Conservation (phyloP, 768 basidiomycete genomes). For the Lactarius sanguifluus region DNA sequence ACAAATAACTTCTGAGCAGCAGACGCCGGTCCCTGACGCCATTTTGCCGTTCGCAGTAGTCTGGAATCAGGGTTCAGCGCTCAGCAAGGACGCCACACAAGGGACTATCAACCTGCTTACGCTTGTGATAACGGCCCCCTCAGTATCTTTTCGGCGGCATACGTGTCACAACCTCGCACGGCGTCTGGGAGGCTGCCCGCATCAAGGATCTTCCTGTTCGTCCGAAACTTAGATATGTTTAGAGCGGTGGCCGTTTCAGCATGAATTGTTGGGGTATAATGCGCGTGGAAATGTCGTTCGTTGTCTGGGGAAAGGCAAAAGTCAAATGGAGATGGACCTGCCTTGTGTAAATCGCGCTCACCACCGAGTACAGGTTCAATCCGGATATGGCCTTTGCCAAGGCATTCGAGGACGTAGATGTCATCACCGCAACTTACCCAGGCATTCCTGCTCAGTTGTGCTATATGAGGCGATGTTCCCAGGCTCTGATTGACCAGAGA, state of each 20-base stretch:
- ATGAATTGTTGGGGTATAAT: slow-evolving; percentile 51
- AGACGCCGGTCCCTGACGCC: slow-evolving; percentile 64
- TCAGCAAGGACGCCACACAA: slow-evolving; percentile 15
- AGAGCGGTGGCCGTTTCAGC: slow-evolving; percentile 20
- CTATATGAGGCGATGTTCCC: slow-evolving; percentile 51
- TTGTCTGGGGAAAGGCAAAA: slow-evolving; percentile 21
- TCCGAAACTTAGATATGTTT: slow-evolving; percentile 24
- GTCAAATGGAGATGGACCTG: neutral
- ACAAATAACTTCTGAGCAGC: slow-evolving; percentile 59
- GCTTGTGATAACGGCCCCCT: slow-evolving; percentile 49
- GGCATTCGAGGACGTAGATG: slow-evolving; percentile 70
- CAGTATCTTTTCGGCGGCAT: slow-evolving; percentile 55
- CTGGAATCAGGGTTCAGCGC: slow-evolving; percentile 37
- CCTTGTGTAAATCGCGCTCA: neutral
- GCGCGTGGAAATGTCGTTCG: slow-evolving; percentile 46
- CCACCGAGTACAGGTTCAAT: slow-evolving; percentile 44
- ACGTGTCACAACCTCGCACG: slow-evolving; percentile 69
- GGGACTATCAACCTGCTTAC: slow-evolving; percentile 40
- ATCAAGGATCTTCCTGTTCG: slow-evolving; percentile 44
- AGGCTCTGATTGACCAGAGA: slow-evolving; percentile 50
- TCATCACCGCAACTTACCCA: slow-evolving; percentile 82
- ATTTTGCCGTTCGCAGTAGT: slow-evolving; percentile 60
- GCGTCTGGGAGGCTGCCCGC: slow-evolving; percentile 59
- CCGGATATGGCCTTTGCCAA: slow-evolving; percentile 68
- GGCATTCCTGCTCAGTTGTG: slow-evolving; percentile 54